These are phyloP conservation scores for Acer yangbiense DNA, from an alignment of 345 rosid species.

Conservation along the genomic window DNA sequence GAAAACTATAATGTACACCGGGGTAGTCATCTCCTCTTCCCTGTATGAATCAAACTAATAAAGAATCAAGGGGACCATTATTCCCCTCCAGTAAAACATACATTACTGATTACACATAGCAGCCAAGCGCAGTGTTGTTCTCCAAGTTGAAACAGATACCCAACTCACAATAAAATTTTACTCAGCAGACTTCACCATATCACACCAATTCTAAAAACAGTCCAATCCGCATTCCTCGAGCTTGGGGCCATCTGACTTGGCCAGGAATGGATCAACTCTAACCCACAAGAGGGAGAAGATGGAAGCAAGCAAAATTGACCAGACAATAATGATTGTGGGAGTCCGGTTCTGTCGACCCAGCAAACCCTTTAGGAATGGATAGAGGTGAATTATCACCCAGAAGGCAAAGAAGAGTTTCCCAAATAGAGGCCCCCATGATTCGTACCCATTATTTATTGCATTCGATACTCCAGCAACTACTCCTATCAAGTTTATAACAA, in stretches of 20 bases:
- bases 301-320: conserved; percentile 74
- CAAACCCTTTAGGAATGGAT: conserved; percentile 71
- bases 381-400: conserved; percentile 70
- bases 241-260: conserved; percentile 48
- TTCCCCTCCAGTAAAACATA: background rate
- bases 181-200: conserved; percentile 15
- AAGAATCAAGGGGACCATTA: conserved; percentile 17
- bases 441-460: conserved; percentile 65
- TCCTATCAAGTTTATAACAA: conserved; percentile 60
- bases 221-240: conserved; percentile 74
- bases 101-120: background rate
- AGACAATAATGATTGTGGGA: conserved; percentile 65
- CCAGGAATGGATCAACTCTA: conserved; percentile 57
- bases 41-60: conserved; percentile 17
- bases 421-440: conserved; percentile 72
- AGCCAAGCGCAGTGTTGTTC: background rate
- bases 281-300: conserved; percentile 75
- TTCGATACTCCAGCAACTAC: conserved; percentile 58
- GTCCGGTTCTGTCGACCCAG: conserved; percentile 58
- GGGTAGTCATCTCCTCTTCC: background rate
- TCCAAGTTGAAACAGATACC: background rate
- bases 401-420: conserved; percentile 70
- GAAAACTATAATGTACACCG: background rate
- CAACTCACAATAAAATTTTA: conserved; percentile 16
- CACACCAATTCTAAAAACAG: conserved; percentile 38